Evolutionary conservation across 345 rosid genomes (phyloP).

Genomic region (Sonneratia alba): DNA sequence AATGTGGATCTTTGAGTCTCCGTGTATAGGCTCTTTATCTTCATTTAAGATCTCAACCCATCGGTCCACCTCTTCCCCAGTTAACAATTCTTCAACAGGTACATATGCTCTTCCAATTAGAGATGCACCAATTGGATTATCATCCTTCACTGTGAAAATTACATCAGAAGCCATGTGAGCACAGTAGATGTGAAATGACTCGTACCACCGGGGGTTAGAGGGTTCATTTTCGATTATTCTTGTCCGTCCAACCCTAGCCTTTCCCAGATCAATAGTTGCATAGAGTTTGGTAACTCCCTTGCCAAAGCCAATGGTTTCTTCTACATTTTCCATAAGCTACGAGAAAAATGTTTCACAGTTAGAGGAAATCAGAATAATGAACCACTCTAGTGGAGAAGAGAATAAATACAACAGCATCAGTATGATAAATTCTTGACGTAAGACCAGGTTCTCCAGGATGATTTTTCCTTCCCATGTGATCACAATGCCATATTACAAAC

Average conservation of each 20-base stretch:
- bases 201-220: conserved; percentile 65
- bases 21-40: conserved; percentile 46
- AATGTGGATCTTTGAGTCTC: conserved; percentile 78
- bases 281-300: conserved; percentile 66
- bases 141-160: conserved; percentile 83
- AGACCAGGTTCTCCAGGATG: no score
- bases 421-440: neutral
- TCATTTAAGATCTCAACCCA: conserved; percentile 76
- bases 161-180: conserved; percentile 78
- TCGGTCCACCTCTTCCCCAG: conserved; percentile 79
- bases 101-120: conserved; percentile 81
- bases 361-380: neutral
- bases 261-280: conserved; percentile 81
- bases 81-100: conserved; percentile 59
- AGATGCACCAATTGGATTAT: conserved; percentile 80
- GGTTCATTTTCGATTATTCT: conserved; percentile 51
- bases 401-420: neutral
- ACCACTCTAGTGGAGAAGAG: neutral
- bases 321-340: conserved; percentile 67
- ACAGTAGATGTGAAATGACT: conserved; percentile 89
- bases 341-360: conserved; percentile 5
- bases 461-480: no score
- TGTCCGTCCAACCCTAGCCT: conserved; percentile 92
- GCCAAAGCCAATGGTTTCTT: conserved; percentile 74
- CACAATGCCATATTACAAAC: no score